These are phyloP conservation scores for Pinus albicaulis DNA, from an alignment of 75 land plant genomes.

Conservation along the genomic window DNA sequence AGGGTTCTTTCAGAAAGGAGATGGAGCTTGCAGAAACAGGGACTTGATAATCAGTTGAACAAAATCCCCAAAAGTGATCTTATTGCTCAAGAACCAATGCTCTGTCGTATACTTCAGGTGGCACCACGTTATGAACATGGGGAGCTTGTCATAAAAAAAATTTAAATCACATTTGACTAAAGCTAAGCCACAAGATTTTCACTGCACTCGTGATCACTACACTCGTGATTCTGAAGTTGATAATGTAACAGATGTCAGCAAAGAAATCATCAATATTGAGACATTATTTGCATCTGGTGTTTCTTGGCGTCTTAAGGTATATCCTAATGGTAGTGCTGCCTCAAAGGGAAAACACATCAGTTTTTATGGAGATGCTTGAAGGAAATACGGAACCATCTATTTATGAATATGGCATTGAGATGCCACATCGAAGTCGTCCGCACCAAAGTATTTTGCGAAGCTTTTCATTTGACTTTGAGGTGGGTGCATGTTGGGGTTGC, in stretches of 20 bases:
- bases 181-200: too few relatives aligned
- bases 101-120: constrained; percentile 28
- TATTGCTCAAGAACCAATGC: constrained; percentile 31
- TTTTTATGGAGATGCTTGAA: constrained; percentile 33
- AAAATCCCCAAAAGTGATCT: constrained; percentile 30
- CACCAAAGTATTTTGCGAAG: constrained; percentile 17
- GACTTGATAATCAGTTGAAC: constrained; percentile 25
- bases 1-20: constrained; percentile 34
- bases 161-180: too few relatives aligned
- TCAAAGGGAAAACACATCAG: constrained; percentile 30
- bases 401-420: constrained; percentile 33
- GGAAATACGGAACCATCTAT: constrained; percentile 26
- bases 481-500: constrained; percentile 33
- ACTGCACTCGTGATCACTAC: too few relatives aligned
- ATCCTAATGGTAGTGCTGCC: constrained; percentile 36
- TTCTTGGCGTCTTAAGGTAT: background rate
- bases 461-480: constrained; percentile 36
- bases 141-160: too few relatives aligned
- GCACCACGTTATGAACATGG: too few relatives aligned
- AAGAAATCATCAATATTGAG: too few relatives aligned
- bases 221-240: too few relatives aligned
- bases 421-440: constrained; percentile 18
- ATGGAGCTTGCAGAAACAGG: constrained; percentile 32
- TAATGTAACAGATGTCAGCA: too few relatives aligned
- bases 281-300: too few relatives aligned